Evolutionary conservation across 768 basidiomycete species (phyloP), one percentile per base, ranked within the genome.

Genomic region (Boletus edulis): DNA sequence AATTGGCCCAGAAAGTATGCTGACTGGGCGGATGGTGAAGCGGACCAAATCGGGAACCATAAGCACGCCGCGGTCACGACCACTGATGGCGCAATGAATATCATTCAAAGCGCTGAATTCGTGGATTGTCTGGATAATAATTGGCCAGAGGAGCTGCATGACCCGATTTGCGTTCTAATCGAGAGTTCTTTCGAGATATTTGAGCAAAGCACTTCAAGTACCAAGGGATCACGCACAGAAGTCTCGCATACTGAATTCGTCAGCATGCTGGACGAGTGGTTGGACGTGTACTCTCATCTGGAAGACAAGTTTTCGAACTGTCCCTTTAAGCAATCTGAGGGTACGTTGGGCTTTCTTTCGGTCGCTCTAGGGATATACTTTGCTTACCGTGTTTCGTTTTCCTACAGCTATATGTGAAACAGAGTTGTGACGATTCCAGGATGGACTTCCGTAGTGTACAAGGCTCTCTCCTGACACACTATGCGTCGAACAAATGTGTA

Each of bases 1-100:
- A 39, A n/a, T 39, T 39, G 38, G 38, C 17, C 38, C 1, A 15
- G 0, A 2, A 4, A 6, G 1, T 39, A 39, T n/a, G 38, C 38
- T 6, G 5, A 18, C 2, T 49, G 48, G 48, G 48, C 27, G 0
- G 37, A 39, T 27, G 37, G 47, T 2, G 5, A n/a, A 4, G 1
- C 47, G 1, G 1, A 4, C 0, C 20, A 20, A 1, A 20, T 20
- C 2, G 20, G 20, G 20, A 20, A 6, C 17, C 0, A 1, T 7
- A 49, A 47, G 32, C 4, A 2, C 4, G 4, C 24, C 3, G 17
- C 14, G 11, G 3, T 47, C 20, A 0, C 5, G 35, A 9, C n/a
- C 5, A 9, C 14, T 5, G 1, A n/a, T 7, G 38, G 14, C n/a
- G 2, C 6, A 31, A 34, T 22, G 11, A 4, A 1, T 4, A 7